phyloP scores from a whole-genome alignment of 345 rosid genomes.

The Bruguiera parviflora region DNA sequence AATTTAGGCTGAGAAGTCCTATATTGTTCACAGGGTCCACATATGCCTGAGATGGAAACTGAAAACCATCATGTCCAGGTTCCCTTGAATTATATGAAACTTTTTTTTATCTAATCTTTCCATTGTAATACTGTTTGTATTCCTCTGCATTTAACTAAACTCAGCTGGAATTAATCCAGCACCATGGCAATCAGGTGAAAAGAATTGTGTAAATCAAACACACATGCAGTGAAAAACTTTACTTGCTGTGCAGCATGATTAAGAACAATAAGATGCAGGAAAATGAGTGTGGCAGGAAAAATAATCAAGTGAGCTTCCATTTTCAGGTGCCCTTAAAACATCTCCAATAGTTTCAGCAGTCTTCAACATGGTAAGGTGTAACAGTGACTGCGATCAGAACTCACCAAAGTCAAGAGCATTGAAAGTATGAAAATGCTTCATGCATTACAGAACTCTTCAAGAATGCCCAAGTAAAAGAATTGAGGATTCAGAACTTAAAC shows the following conservation, averaged over 20 bases:
- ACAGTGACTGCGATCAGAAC: neutral
- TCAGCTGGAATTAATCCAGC: constrained; percentile 1
- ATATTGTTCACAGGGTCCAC: constrained; percentile 38
- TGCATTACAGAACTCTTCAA: neutral
- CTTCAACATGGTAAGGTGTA: constrained; percentile 4
- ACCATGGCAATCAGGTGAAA: constrained; percentile 10
- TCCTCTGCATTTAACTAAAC: constrained; percentile 42
- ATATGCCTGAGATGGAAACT: constrained; percentile 40
- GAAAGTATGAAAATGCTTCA: neutral
- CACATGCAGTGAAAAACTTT: constrained; percentile 9
- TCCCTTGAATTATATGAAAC: constrained; percentile 42
- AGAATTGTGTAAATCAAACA: neutral
- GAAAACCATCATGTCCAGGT: constrained; percentile 43
- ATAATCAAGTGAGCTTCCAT: neutral
- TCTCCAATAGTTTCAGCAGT: constrained; percentile 3
- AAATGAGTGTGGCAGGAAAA: neutral
- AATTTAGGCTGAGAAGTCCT: constrained; percentile 40
- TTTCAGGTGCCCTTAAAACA: constrained; percentile 4
- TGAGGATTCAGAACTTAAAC: neutral
- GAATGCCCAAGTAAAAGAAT: neutral
- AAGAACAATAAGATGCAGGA: constrained; percentile 5
- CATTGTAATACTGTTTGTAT: constrained; percentile 39
- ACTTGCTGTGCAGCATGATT: neutral
- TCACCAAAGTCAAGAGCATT: neutral
- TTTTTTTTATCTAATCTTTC: constrained; percentile 42